Conservation (phyloP, 345 rosid genomes). For the Brassica incana region DNA sequence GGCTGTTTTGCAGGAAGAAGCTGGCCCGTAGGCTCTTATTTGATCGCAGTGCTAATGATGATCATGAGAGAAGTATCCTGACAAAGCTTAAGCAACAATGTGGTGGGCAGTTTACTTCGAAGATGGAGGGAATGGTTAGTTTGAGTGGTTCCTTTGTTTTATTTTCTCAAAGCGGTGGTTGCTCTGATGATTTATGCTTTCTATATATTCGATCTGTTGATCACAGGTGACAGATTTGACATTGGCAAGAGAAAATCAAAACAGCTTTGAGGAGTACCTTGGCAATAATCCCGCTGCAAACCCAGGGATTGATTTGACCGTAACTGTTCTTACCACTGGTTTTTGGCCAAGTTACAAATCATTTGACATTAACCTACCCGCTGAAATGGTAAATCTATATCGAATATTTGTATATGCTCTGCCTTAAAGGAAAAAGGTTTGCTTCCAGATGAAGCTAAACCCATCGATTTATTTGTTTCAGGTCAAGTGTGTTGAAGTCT, state of each 20-base stretch:
- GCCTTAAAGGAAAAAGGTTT: neutral
- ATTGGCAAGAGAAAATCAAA: constrained; percentile 81
- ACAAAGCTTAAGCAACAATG: constrained; percentile 71
- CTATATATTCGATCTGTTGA: neutral
- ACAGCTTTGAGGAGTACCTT: constrained; percentile 73
- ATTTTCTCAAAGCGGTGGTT: neutral
- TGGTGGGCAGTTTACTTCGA: constrained; percentile 66
- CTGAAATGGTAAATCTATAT: constrained; percentile 60
- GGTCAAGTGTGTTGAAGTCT: constrained; percentile 71
- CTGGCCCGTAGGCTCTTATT: constrained; percentile 67
- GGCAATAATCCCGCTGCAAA: constrained; percentile 46
- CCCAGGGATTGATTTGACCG: constrained; percentile 82
- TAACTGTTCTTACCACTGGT: constrained; percentile 85
- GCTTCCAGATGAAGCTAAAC: constrained; percentile 11
- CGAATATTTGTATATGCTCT: neutral
- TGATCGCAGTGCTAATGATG: constrained; percentile 72
- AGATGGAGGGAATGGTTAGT: constrained; percentile 86
- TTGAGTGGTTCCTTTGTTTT: constrained; percentile 1
- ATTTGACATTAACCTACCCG: constrained; percentile 74
- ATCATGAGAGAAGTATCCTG: constrained; percentile 74
- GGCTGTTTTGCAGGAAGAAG: constrained; percentile 48
- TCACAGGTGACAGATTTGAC: constrained; percentile 81
- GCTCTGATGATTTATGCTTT: neutral
- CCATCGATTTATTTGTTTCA: constrained; percentile 34
- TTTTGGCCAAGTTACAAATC: constrained; percentile 95